Evolutionary conservation across 805 yeast genomes (phyloP), one percentile per base, ranked within the genome.

Genomic region (Yarrowia porcina): DNA sequence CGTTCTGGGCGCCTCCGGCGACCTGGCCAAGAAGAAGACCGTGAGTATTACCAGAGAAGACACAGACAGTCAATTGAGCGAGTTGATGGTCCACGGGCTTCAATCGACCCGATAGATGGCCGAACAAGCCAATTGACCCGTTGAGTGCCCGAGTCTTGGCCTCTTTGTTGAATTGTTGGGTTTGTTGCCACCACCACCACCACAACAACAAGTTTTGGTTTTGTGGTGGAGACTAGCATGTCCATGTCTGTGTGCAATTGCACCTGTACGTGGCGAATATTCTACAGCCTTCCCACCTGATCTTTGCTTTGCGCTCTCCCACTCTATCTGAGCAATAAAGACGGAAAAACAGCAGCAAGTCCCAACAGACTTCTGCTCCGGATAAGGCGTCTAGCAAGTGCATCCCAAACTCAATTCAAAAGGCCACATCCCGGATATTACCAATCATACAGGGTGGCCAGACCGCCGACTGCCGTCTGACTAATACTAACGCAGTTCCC

Each of bases 1-100:
- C 27, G 96, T 92, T 30, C 88, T 91, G 70, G 97, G 97, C 61
- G 97, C 97, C 45, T 89, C 96, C 21, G 97, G 97, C 60, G 97
- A 92, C 74, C 80, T 92, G 67, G 97, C 97, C 63, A 90, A 90
- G 79, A 92, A 92, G 85, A 92, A 92, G 78, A 92, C 97, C 2
- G 59, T 52, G 44, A 52, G 59, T 52, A 52, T 25, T 3, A n/a
- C n/a, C n/a, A n/a, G 41, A 36, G 15, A 8, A 25, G 28, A 25
- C 28, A 25, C 36, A 32, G 36, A 13, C 41, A 11, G n/a, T 20
- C 45, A 41, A 41, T 39, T 39, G 44, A 39, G 23, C 15, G 4
- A 20, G 5, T 4, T 3, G 35, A 32, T 6, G 13, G 35, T 12
- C 20, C 4, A 12, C 12, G 38, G 12, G 18, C 18, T 15, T 20